Evolutionary conservation across 345 rosid species (phyloP), one percentile per base, ranked within the genome.

Genomic region (Salix caprea): DNA sequence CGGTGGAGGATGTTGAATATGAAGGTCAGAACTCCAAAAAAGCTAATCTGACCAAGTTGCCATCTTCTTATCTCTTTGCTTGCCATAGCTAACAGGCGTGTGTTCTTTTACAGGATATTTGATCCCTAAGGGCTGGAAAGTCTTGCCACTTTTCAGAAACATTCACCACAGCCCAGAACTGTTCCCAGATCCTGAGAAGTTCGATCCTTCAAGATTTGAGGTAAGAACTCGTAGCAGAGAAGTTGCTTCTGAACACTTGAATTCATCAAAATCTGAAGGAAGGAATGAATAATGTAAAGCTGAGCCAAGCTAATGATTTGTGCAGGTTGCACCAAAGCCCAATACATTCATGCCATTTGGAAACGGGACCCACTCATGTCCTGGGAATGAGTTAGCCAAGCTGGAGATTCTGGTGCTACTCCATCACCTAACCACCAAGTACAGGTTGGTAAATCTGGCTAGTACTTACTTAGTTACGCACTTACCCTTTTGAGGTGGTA

Each of bases 321-420:
- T 18, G 71, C 88, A 94, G 98, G 91, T 83, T 54, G 83, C 94
- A 21, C 96, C 91, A 18, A 92, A 94, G 52, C 90, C 98, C 78
- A 91, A 92, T 79, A 92, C 97, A 0, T 94, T 90, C 44, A 76
- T 94, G 93, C 98, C 98, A 79, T 94, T 94, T 86, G 98, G 98
- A 50, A 94, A 78, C 70, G 98, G 98, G 73, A 80, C 80, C 83
- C 98, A 94, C 74, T 82, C 96, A 61, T 94, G 98, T 84, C 98
- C 96, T 4, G 98, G 98, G 65, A 94, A 89, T 81, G 97, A 91
- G 84, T 54, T 94, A 40, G 97, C 98, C 21, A 94, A 89, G 85
- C 79, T 92, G 82, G 96, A 94, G 78, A 88, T 94, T 34, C 77
- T 89, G 70, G 89, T 90, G n/a, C 83, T 94, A n/a, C 91, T 94